These are phyloP conservation scores for Crithidia bombi DNA, from an alignment of 208 protist species.

Conservation along the genomic window DNA sequence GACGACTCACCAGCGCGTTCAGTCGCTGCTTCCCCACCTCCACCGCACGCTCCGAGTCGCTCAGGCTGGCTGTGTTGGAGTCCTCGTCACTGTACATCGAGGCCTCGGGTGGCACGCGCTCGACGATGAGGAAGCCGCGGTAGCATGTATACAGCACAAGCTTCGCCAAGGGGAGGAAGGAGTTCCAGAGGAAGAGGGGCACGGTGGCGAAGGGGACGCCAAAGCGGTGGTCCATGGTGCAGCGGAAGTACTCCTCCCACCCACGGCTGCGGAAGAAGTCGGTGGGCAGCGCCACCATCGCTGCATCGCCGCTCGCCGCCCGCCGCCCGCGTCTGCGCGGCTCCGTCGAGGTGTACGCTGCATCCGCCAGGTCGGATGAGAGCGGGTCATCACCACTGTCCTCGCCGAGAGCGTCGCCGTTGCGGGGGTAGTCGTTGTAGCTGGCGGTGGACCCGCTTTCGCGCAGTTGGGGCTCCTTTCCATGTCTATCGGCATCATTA, in stretches of 20 bases:
- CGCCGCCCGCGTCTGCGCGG: neutral
- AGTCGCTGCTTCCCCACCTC: neutral
- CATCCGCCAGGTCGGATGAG: neutral
- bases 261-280: constrained; percentile 4
- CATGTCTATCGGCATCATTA: no score
- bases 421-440: constrained; percentile 7
- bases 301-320: neutral
- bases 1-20: neutral
- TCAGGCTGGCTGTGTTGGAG: neutral
- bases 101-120: constrained; percentile 13
- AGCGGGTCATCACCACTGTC: neutral
- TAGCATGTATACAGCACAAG: constrained; percentile 53
- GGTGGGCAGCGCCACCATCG: neutral
- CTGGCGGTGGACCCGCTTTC: constrained; percentile 7
- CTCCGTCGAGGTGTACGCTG: no score
- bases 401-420: constrained; percentile 2
- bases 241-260: constrained; percentile 45
- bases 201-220: constrained; percentile 39
- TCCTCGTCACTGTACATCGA: constrained; percentile 2
- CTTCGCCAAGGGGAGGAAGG: constrained; percentile 35
- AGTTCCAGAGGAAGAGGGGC: constrained; percentile 38
- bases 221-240: constrained; percentile 50
- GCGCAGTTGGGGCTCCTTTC: no score
- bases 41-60: neutral
- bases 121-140: constrained; percentile 51